Percentiles rank a stretch among this genome's conserved stretches.
These are phyloP conservation scores for Eugenia klotzschiana DNA, from an alignment of 441 rosid genomes.

Conservation along the genomic window DNA sequence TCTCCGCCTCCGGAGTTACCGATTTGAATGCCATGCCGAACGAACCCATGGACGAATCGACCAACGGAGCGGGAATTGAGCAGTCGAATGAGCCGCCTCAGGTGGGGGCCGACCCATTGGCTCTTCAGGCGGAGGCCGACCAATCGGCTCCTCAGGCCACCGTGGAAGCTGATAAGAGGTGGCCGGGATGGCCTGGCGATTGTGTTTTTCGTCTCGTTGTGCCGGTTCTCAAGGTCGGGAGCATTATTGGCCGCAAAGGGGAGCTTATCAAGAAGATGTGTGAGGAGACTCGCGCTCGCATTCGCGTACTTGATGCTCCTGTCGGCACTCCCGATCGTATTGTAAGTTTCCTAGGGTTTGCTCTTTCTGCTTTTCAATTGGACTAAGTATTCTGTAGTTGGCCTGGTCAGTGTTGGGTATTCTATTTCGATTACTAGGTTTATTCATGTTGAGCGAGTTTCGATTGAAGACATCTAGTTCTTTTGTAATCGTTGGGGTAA, in stretches of 20 bases:
- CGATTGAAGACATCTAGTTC: not conserved
- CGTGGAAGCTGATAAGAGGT: conserved; percentile 10
- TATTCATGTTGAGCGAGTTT: not conserved
- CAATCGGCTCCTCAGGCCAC: not conserved
- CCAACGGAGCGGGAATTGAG: not conserved
- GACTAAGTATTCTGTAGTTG: not conserved
- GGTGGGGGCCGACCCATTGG: not conserved
- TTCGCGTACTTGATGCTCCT: conserved; percentile 75
- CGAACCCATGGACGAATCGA: not conserved
- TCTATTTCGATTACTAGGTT: not conserved
- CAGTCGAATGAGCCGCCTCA: not conserved
- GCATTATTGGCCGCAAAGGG: conserved; percentile 83
- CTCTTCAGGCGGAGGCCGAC: not conserved
- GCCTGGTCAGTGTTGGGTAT: not conserved
- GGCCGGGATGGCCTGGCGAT: conserved; percentile 98
- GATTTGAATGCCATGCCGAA: not conserved
- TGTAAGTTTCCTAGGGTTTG: conserved; percentile 21
- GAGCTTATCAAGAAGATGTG: conserved; percentile 87
- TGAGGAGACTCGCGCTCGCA: conserved; percentile 75
- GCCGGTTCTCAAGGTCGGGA: conserved; percentile 69
- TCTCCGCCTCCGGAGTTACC: not conserved
- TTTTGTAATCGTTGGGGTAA: not conserved
- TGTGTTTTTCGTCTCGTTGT: conserved; percentile 73
- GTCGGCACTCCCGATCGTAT: conserved; percentile 48
- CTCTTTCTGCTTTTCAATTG: not conserved